These are phyloP conservation scores for Cyclotella sp. DNA, from an alignment of 108 stramenopile genomes.

Conservation along the genomic window DNA sequence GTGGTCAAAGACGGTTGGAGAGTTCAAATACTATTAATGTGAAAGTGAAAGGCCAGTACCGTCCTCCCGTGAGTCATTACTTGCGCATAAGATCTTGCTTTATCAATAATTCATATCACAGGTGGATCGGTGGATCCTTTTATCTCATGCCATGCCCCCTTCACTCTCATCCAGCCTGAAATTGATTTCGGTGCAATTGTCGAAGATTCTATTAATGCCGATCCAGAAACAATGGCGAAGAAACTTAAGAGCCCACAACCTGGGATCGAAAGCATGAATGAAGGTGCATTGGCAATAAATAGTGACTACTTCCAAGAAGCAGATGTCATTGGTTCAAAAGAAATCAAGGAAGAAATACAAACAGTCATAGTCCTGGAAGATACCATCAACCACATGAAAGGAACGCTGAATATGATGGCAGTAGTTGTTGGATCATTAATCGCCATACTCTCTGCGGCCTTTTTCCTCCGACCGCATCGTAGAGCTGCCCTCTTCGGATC, in stretches of 20 bases:
- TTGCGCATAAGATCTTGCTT: background rate
- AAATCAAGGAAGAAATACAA: slow-evolving; percentile 24
- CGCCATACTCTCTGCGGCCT: slow-evolving; percentile 26
- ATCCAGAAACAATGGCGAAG: slow-evolving; percentile 30
- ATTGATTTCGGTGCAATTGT: slow-evolving; percentile 42
- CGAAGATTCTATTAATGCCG: slow-evolving; percentile 42
- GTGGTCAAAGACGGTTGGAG: slow-evolving; percentile 22
- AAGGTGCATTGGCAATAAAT: background rate
- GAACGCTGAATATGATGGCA: slow-evolving; percentile 27
- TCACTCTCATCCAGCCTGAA: slow-evolving; percentile 13
- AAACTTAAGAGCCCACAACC: slow-evolving; percentile 30
- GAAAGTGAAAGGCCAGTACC: slow-evolving; percentile 35
- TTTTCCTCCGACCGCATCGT: slow-evolving; percentile 46
- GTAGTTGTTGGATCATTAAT: slow-evolving; percentile 32
- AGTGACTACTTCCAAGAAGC: slow-evolving; percentile 33
- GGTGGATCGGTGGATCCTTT: background rate
- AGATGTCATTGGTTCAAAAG: slow-evolving; percentile 38
- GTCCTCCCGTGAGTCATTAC: slow-evolving; percentile 25
- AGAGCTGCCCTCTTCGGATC: slow-evolving; percentile 30
- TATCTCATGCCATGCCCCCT: background rate
- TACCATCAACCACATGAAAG: slow-evolving; percentile 15
- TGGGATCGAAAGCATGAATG: background rate
- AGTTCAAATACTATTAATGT: slow-evolving; percentile 28
- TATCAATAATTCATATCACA: background rate
- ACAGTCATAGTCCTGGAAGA: slow-evolving; percentile 10